phyloP scores from a whole-genome alignment of 192 early-diverging fungal species.

The Pilaira anomala region DNA sequence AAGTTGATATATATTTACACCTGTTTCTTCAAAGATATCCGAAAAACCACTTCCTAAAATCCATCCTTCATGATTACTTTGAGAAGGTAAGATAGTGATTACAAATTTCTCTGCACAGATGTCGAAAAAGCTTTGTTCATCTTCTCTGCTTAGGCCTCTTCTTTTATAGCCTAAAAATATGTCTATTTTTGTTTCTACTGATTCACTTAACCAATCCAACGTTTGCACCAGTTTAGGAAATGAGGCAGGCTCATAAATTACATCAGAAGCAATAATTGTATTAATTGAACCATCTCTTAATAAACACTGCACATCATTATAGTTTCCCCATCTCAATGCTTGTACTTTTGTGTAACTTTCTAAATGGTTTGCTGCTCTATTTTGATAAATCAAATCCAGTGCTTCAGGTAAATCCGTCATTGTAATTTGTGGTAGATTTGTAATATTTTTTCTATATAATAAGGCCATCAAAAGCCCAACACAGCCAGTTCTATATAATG shows the following conservation, averaged over 20 bases:
- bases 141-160: neutral
- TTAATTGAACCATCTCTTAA: slow-evolving; percentile 18
- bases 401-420: slow-evolving; percentile 44
- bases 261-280: slow-evolving; percentile 45
- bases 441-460: neutral
- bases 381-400: slow-evolving; percentile 29
- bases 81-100: neutral
- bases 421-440: slow-evolving; percentile 1
- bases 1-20: slow-evolving; percentile 9
- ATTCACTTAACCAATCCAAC: neutral
- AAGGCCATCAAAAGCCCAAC: slow-evolving; percentile 14
- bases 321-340: slow-evolving; percentile 19
- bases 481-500: slow-evolving; percentile 12
- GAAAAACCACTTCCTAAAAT: neutral
- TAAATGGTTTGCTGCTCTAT: slow-evolving; percentile 24
- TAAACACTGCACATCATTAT: neutral
- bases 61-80: neutral
- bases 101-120: slow-evolving; percentile 2
- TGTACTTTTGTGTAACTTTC: neutral
- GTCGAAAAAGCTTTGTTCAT: neutral
- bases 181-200: neutral
- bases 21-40: neutral
- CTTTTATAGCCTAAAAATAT: slow-evolving; percentile 11
- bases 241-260: slow-evolving; percentile 35
- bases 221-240: slow-evolving; percentile 35